phyloP scores from a whole-genome alignment of 2,329 filamentous ascomycete species.

The Stromatinia cepivora region DNA sequence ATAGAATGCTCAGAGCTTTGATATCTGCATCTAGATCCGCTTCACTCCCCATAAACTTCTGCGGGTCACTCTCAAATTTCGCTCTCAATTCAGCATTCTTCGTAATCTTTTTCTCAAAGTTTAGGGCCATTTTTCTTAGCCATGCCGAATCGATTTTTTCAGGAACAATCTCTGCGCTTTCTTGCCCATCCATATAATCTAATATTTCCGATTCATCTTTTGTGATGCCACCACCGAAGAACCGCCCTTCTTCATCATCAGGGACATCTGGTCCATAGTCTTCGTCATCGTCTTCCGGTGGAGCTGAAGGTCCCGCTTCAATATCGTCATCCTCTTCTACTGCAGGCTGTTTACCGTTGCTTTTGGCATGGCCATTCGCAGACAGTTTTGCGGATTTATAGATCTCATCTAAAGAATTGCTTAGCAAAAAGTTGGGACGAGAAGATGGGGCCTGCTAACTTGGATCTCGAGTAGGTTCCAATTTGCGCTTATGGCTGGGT shows the following conservation, averaged over 20 bases:
- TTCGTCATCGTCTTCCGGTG: slow-evolving; percentile 55
- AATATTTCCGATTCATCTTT: slow-evolving; percentile 78
- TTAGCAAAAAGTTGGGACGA: slow-evolving; percentile 13
- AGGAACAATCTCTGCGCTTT: slow-evolving; percentile 48
- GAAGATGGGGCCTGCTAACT: slow-evolving; percentile 48
- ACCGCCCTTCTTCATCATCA: slow-evolving; percentile 89
- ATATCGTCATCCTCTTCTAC: slow-evolving; percentile 45
- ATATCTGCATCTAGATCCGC: slow-evolving; percentile 88
- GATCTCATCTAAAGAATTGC: slow-evolving; percentile 51
- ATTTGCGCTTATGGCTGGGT: slow-evolving; percentile 59
- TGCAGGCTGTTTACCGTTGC: slow-evolving; percentile 37
- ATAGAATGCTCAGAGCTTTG: slow-evolving; percentile 80
- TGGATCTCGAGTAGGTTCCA: slow-evolving; percentile 61
- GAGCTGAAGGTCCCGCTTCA: slow-evolving; percentile 53
- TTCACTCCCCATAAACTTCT: slow-evolving; percentile 82
- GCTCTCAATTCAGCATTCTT: slow-evolving; percentile 89
- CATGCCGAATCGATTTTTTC: slow-evolving; percentile 83
- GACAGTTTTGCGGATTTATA: slow-evolving; percentile 62
- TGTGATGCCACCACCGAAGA: slow-evolving; percentile 91
- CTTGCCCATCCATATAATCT: slow-evolving; percentile 78
- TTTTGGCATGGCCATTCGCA: slow-evolving; percentile 46
- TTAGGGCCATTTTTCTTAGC: slow-evolving; percentile 77
- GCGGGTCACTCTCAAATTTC: slow-evolving; percentile 76
- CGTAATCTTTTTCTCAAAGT: slow-evolving; percentile 86
- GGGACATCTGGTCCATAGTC: slow-evolving; percentile 54